These are phyloP conservation scores for Aureobasidium leucospermi DNA, from an alignment of 2,329 filamentous ascomycete genomes.

Conservation along the genomic window DNA sequence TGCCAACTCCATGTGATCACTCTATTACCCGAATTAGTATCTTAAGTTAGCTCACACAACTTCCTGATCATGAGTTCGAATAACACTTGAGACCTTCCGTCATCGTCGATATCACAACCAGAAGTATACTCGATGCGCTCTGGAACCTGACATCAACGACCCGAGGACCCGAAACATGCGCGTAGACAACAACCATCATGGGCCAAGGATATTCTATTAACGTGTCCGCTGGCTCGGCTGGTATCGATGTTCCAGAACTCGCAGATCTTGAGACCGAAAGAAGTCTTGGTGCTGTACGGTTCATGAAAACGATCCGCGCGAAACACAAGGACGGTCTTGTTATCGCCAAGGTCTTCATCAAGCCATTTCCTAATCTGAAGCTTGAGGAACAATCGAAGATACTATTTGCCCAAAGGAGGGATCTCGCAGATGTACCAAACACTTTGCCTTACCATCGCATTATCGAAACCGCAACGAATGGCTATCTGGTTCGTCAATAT, in stretches of 20 bases:
- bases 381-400: slow-evolving; percentile 13
- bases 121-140: not conserved
- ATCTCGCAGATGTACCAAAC: slow-evolving; percentile 78
- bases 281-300: slow-evolving; percentile 81
- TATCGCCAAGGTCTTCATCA: slow-evolving; percentile 89
- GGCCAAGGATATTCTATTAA: slow-evolving; percentile 95
- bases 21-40: not conserved
- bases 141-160: not conserved
- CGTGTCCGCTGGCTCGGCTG: slow-evolving; percentile 82
- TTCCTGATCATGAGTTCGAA: not conserved
- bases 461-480: slow-evolving; percentile 83
- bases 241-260: slow-evolving; percentile 89
- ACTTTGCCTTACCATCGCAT: slow-evolving; percentile 84
- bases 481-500: slow-evolving; percentile 89
- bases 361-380: slow-evolving; percentile 57
- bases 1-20: slow-evolving; percentile 7
- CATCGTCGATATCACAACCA: not conserved
- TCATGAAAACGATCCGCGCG: slow-evolving; percentile 94
- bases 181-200: slow-evolving; percentile 49
- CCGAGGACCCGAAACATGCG: slow-evolving; percentile 6
- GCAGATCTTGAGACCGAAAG: slow-evolving; percentile 87
- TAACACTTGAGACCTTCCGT: not conserved
- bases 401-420: slow-evolving; percentile 55
- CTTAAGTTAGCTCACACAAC: not conserved
- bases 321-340: slow-evolving; percentile 85